Evolutionary conservation across 208 protist species (phyloP), one percentile per base, ranked within the genome.

Genomic region (Leishmania martiniquensis): DNA sequence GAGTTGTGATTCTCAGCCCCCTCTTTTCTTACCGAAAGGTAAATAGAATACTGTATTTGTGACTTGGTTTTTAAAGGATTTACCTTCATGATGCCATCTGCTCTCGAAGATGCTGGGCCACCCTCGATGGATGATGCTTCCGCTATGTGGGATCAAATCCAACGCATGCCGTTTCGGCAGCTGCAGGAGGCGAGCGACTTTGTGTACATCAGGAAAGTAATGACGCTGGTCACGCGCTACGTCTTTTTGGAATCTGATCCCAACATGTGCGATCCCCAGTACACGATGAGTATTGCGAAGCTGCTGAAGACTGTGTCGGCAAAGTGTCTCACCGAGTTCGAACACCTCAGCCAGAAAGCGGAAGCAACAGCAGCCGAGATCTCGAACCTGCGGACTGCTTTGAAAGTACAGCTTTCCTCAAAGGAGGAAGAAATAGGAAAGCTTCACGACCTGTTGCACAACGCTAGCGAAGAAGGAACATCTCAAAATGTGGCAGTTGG

Each of bases 121-220:
- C 57, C 47, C 68, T 52, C 47, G 42, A 42, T 10, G 34, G 37
- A 75, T n/a, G 49, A 49, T 60, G 37, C 52, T 42, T 60, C 52
- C 32, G 70, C 76, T 25, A 94, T 94, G 90, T 94, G 90, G 90
- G 45, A 79, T 57, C 90, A 94, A 74, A 91, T 94, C 37, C 80
- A 75, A 44, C 81, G 90, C 2, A 94, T 97, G 75, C 94, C 94
- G 1, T 85, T 96, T 78, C 82, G 91, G 72, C 87, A 94, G 51
- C 80, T 94, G 67, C 79, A 93, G 49, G 86, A 85, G 39, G 85
- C 85, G 22, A 60, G 77, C 22, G 74, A 91, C 25, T 89, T 89
- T 80, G 72, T 85, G 12, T 90, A 90, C 75, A 81, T 96, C 39
- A 79, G 89, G 34, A 90, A 92, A 66, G 91, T 93, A 32, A 85